phyloP scores from a whole-genome alignment of 257 asterid genomes.

The Nicotiana obtusifolia region DNA sequence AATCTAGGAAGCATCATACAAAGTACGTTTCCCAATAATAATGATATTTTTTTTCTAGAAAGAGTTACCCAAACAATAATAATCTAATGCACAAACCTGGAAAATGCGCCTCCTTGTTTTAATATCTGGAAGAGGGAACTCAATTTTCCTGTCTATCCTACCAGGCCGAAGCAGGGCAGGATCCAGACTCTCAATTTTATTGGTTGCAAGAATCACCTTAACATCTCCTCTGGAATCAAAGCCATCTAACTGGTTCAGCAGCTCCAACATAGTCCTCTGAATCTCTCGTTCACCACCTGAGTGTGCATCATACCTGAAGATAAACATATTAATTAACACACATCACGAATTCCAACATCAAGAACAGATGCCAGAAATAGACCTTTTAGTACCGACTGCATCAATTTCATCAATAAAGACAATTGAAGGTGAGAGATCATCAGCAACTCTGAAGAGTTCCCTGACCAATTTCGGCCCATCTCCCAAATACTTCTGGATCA shows the following conservation, averaged over 20 bases:
- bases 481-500: conserved; percentile 90
- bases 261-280: conserved; percentile 93
- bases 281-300: conserved; percentile 98
- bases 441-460: conserved; percentile 96
- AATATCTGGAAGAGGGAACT: conserved; percentile 88
- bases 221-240: conserved; percentile 96
- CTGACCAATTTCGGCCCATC: conserved; percentile 98
- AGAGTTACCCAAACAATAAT: not conserved
- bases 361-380: conserved; percentile 2
- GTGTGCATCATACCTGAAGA: conserved; percentile 81
- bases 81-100: conserved; percentile 41
- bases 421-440: conserved; percentile 95
- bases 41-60: too few species aligned
- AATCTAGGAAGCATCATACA: not conserved
- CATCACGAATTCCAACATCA: not conserved
- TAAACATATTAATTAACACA: conserved; percentile 8
- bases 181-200: conserved; percentile 84
- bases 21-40: not conserved
- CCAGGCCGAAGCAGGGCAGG: conserved; percentile 95
- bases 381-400: conserved; percentile 96
- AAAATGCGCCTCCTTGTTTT: conserved; percentile 85
- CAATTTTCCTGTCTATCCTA: conserved; percentile 85
- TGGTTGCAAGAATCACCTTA: conserved; percentile 88
- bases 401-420: conserved; percentile 97
- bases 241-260: conserved; percentile 87